These are phyloP conservation scores for Chaetomidium leptoderma DNA, from an alignment of 495 filamentous ascomycete species.

Conservation along the genomic window DNA sequence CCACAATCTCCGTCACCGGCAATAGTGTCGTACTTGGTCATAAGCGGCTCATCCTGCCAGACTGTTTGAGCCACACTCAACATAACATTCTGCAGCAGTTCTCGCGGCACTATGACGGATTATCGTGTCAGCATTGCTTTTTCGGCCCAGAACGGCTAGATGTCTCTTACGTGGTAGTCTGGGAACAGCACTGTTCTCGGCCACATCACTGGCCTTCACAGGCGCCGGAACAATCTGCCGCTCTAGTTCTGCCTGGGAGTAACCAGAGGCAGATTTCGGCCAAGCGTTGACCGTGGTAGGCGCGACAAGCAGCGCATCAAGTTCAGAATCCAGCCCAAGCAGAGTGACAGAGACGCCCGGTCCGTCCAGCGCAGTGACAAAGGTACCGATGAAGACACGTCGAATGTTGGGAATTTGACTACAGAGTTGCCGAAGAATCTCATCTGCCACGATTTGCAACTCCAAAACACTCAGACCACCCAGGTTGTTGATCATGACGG, in stretches of 20 bases:
- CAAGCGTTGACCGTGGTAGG: background rate
- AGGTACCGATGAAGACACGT: background rate
- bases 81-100: background rate
- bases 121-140: background rate
- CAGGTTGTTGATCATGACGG: background rate
- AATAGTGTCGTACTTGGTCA: conserved; percentile 1
- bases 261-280: background rate
- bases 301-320: background rate
- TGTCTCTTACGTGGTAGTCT: background rate
- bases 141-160: background rate
- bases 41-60: background rate
- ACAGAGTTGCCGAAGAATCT: background rate
- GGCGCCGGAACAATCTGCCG: background rate
- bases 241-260: background rate
- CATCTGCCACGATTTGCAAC: background rate
- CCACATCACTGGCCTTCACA: background rate
- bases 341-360: background rate
- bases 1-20: background rate
- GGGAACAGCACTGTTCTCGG: background rate
- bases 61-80: background rate
- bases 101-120: background rate
- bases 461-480: background rate
- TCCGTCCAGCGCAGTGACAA: background rate
- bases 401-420: background rate
- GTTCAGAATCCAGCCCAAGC: background rate